Evolutionary conservation across 768 basidiomycete genomes (phyloP).

Genomic region (Lactifluus subvellereus): DNA sequence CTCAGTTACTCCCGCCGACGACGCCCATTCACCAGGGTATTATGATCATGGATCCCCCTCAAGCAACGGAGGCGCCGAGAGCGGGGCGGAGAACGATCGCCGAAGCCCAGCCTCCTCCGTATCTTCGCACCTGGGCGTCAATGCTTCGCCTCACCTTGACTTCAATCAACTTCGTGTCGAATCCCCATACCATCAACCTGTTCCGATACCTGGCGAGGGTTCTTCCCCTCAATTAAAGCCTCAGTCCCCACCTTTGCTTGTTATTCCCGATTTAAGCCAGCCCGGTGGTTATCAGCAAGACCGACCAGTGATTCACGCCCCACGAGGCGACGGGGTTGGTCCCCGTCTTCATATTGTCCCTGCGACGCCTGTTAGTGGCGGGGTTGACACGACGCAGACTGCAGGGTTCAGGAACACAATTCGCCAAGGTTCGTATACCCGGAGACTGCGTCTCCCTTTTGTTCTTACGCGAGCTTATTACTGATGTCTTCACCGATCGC

Average conservation of each 20-base stretch:
- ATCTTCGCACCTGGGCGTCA: constrained; percentile 49
- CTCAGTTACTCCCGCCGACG: constrained; percentile 29
- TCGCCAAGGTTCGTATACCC: constrained; percentile 44
- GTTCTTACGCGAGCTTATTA: constrained; percentile 11
- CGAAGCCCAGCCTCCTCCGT: constrained; percentile 63
- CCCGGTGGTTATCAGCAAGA: constrained; percentile 32
- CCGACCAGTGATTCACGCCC: constrained; percentile 55
- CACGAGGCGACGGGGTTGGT: constrained; percentile 47
- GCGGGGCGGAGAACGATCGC: constrained; percentile 40
- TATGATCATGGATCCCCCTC: constrained; percentile 65
- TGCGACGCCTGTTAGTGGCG: constrained; percentile 71
- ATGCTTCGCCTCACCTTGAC: constrained; percentile 49
- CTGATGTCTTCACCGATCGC: constrained; percentile 13
- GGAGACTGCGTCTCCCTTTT: neutral
- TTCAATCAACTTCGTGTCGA: constrained; percentile 57
- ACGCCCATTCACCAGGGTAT: constrained; percentile 36
- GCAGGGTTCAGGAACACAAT: constrained; percentile 50
- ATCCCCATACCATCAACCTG: constrained; percentile 51
- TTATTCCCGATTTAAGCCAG: constrained; percentile 50
- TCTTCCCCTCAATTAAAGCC: constrained; percentile 43
- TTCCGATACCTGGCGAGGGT: constrained; percentile 42
- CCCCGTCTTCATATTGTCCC: constrained; percentile 76
- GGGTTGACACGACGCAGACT: constrained; percentile 41
- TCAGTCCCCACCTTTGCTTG: constrained; percentile 55
- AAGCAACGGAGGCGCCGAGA: constrained; percentile 45